Conservation (phyloP, 1,284 basidiomycete species). For the Ceraceosorus bombacis region DNA sequence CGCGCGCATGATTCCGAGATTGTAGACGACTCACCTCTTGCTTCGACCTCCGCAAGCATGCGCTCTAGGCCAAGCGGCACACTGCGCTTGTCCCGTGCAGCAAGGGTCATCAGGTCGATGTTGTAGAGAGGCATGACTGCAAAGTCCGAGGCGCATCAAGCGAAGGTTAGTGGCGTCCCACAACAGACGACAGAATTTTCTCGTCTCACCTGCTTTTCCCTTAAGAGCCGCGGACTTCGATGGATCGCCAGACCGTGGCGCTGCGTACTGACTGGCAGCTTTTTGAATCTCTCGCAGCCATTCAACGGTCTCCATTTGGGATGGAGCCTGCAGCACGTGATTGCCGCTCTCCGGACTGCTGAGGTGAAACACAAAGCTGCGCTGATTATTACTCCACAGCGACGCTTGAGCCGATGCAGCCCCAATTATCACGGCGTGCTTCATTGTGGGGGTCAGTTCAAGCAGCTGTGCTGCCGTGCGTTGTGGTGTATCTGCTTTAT, state of each 20-base stretch:
- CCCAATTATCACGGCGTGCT: constrained; percentile 28
- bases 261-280: constrained; percentile 21
- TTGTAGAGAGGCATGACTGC: constrained; percentile 31
- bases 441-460: constrained; percentile 28
- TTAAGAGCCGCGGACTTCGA: no score
- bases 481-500: constrained; percentile 4
- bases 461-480: constrained; percentile 21
- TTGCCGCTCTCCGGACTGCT: constrained; percentile 33
- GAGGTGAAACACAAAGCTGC: constrained; percentile 41
- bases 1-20: not conserved
- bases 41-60: constrained; percentile 45
- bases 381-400: constrained; percentile 41
- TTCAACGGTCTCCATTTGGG: constrained; percentile 28
- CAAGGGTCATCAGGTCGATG: constrained; percentile 26
- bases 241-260: not conserved
- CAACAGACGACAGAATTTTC: no score
- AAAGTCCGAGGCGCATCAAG: not conserved
- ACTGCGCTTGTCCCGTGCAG: constrained; percentile 26
- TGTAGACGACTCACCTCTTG: constrained; percentile 19
- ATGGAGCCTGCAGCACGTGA: constrained; percentile 39
- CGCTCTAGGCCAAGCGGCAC: constrained; percentile 41
- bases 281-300: constrained; percentile 35
- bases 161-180: no score
- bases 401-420: constrained; percentile 30
- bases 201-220: no score